phyloP scores from a whole-genome alignment of 306 rosid genomes.

The Cajanus cajan region DNA sequence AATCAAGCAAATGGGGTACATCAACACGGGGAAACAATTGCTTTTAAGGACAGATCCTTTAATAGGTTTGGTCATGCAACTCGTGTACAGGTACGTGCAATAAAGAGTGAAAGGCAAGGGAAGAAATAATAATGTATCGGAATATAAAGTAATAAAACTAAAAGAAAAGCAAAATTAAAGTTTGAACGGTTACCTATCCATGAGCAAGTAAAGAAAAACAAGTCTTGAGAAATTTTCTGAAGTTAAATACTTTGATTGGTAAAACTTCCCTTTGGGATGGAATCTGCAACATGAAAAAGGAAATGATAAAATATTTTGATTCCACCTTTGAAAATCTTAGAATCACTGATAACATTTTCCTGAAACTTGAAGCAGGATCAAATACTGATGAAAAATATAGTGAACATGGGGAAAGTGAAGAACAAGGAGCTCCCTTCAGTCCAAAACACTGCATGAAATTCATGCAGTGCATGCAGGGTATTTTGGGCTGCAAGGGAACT shows the following conservation, averaged over 20 bases:
- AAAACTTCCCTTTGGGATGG: not conserved
- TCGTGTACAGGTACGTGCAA: not conserved
- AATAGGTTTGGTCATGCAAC: not conserved
- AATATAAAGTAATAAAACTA: not conserved
- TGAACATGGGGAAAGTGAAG: slow-evolving; percentile 45
- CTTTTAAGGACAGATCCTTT: not conserved
- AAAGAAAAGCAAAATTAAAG: not conserved
- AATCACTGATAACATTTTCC: not conserved
- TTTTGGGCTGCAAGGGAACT: slow-evolving; percentile 65
- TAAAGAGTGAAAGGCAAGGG: not conserved
- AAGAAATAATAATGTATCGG: not conserved
- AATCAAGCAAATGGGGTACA: not conserved
- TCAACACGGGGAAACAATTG: not conserved
- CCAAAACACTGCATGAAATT: slow-evolving; percentile 48
- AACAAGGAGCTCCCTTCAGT: slow-evolving; percentile 84
- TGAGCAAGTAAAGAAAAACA: not conserved
- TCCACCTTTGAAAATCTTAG: not conserved
- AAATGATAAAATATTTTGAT: not conserved
- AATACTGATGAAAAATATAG: not conserved
- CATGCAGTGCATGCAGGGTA: slow-evolving; percentile 6
- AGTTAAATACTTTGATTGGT: not conserved
- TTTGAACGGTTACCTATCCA: not conserved
- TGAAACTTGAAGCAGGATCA: not conserved
- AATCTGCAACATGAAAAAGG: not conserved
- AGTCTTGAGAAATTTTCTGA: not conserved